Conservation (phyloP, 139 green algal genomes). For the Prasinococcaceae sp. region DNA sequence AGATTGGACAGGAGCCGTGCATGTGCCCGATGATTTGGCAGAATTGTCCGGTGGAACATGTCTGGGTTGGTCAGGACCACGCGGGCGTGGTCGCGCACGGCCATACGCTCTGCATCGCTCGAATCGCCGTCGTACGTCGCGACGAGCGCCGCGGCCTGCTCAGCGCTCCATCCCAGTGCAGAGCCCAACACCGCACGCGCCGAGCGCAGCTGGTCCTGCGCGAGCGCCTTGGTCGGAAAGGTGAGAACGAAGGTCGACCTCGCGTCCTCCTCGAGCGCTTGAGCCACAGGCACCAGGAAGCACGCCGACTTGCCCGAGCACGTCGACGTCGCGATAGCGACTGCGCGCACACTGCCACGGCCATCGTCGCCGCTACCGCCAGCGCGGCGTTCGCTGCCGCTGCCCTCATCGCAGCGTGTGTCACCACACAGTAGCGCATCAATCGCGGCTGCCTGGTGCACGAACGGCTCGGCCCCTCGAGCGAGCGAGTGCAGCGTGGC, state of each 20-base stretch:
- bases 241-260: not conserved
- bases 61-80: slow-evolving; percentile 89
- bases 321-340: slow-evolving; percentile 78
- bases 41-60: slow-evolving; percentile 84
- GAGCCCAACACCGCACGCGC: slow-evolving; percentile 29
- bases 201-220: slow-evolving; percentile 63
- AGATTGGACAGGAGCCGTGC: not conserved
- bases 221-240: slow-evolving; percentile 13
- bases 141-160: not conserved
- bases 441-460: no score
- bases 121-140: slow-evolving; percentile 82
- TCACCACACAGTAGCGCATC: no score
- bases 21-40: slow-evolving; percentile 32
- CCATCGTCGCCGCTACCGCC: no score
- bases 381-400: no score
- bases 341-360: no score
- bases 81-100: slow-evolving; percentile 28
- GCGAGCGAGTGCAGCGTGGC: no score
- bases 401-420: no score
- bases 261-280: slow-evolving; percentile 1
- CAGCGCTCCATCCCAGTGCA: slow-evolving; percentile 14
- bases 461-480: no score
- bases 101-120: slow-evolving; percentile 22
- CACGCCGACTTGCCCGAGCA: slow-evolving; percentile 83
- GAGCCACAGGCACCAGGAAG: slow-evolving; percentile 63